These are phyloP conservation scores for Chlamydomonas incerta DNA, from an alignment of 139 green algal species.

Conservation along the genomic window DNA sequence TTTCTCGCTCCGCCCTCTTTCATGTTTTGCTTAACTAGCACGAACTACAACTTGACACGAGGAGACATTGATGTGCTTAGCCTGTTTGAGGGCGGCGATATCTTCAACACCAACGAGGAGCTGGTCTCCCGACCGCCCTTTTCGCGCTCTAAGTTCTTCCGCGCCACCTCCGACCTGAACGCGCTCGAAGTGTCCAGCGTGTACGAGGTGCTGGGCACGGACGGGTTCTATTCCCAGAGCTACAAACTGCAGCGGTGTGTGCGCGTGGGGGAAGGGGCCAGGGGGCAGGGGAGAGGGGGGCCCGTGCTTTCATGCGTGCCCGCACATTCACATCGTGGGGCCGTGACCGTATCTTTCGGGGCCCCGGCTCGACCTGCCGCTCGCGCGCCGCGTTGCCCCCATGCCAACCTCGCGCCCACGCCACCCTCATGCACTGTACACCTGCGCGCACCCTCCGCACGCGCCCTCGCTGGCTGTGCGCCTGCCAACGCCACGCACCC, in stretches of 20 bases:
- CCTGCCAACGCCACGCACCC: too few relatives aligned
- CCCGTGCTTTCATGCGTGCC: too few relatives aligned
- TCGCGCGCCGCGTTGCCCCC: too few relatives aligned
- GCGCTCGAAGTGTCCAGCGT: not conserved
- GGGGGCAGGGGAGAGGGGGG: too few relatives aligned
- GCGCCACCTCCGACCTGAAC: not conserved
- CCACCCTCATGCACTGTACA: too few relatives aligned
- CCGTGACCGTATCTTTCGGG: too few relatives aligned
- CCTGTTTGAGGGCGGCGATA: conserved; percentile 8
- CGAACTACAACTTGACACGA: not conserved
- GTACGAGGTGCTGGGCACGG: conserved; percentile 42
- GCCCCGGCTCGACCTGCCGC: too few relatives aligned
- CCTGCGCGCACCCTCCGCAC: too few relatives aligned
- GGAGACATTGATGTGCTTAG: not conserved
- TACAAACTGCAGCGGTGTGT: conserved; percentile 36
- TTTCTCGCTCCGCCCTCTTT: not conserved
- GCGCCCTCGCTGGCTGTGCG: too few relatives aligned
- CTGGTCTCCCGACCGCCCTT: not conserved
- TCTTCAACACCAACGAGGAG: not conserved
- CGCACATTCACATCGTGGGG: too few relatives aligned
- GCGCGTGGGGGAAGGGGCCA: not conserved
- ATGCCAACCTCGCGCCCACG: too few relatives aligned
- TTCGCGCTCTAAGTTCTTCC: not conserved
- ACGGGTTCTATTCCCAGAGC: conserved; percentile 34
- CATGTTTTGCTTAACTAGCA: conserved; percentile 32